Evolutionary conservation across 805 yeast species (phyloP), one percentile per base, ranked within the genome.

Genomic region (Metschnikowia matae): DNA sequence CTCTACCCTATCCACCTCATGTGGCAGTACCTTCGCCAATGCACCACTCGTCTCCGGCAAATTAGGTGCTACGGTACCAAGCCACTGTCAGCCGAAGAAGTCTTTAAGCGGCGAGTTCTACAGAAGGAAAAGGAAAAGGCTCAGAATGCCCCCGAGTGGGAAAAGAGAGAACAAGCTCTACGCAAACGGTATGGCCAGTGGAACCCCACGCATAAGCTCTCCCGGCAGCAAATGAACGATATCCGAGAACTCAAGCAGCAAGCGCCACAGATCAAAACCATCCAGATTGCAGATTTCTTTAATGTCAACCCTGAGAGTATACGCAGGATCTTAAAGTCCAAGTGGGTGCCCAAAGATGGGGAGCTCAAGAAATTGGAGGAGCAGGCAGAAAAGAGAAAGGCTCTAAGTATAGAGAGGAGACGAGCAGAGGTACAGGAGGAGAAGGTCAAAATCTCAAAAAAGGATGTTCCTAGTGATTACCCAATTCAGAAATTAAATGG

Each of bases 301-400:
- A 71, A 78, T 44, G 76, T 89, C 4, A 85, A 94, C 0, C 92
- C 95, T 0, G 95, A 90, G 57, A 87, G 91, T 0, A 79, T 90
- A 2, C 73, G 96, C 51, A 78, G 96, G 54, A 89, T 91, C 17
- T 63, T 91, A 55, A 83, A 81, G 62, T 83, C 92, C 4, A 81
- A 77, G 36, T 91, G 96, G 95, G 67, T 64, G 15, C 96, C 96
- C 0, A 72, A 66, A 4, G 75, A 70, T 1, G 75, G 74, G n/a
- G 87, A 84, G 52, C 77, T 71, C 37, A 74, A 65, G 4, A 65
- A 60, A 29, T 62, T 77, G 15, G 65, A 71, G 32, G 67, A 68
- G 15, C 74, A 92, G 54, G 85, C 88, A 83, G 65, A 63, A 40
- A 58, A 54, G 38, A 48, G 60, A 10, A 57, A 57, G 45, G 46